Evolutionary conservation across 768 basidiomycete species (phyloP), one percentile per base, ranked within the genome.

Genomic region (Lactarius sp.): DNA sequence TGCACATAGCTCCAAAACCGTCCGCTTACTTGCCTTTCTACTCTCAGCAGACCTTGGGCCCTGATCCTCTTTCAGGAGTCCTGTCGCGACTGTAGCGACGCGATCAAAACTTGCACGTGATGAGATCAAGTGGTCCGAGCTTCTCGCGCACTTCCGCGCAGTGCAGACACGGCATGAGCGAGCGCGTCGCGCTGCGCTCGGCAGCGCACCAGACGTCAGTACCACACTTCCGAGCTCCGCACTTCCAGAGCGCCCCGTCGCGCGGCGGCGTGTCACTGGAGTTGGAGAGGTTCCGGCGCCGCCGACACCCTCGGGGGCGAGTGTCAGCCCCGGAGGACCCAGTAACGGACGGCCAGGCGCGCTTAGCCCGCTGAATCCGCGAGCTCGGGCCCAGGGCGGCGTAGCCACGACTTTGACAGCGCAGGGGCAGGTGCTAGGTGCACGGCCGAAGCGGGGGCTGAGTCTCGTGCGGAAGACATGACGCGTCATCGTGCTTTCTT

Each of bases 91-190:
- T 22, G 68, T 79, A 31, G 71, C 85, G 2, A 78, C 85, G 20
- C 84, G 93, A 27, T 88, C 92, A 4, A 96, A 96, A 73, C 71
- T 87, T 0, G 78, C 81, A 3, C 83, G 90, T 31, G 94, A 92
- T 49, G 94, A 97, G 58, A 97, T 99, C 73, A 98, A 97, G 72
- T 99, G 97, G 97, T 87, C 88, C 71, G 97, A 98, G 65, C 81
- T 99, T 0, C 82, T 98, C 10, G 80, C 82, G 4, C 97, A 99
- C 73, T 99, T 99, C 79, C 87, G 95, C 18, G 78, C 83, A 0
- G 86, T 97, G 1, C 97, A 99, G 74, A 80, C 82, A 39, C 89
- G 86, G 69, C 95, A 98, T 71, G 95, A 98, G 77, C 95, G 94
- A 72, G 85, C 94, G 4, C 84, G 94, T 34, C 80, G 95, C 42